Percentiles rank a stretch among this genome's conserved stretches.
Conservation (phyloP, 306 rosid species). For the Clitoria ternatea region DNA sequence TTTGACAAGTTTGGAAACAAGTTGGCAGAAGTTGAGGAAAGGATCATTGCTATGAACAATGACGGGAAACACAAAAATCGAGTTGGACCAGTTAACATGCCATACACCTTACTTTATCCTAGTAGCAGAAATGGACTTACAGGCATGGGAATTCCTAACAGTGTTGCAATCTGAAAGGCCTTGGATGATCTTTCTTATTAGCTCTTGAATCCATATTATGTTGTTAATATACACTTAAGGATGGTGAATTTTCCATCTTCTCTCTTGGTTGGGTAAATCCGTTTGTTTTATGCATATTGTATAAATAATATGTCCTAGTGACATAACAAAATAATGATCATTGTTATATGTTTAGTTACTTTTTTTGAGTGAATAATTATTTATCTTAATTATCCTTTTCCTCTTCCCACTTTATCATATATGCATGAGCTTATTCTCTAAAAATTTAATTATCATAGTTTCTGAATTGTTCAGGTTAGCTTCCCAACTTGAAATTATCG, state of each 20-base stretch:
- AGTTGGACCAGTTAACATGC: conserved; percentile 59
- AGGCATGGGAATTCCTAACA: conserved; percentile 85
- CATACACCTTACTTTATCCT: conserved; percentile 72
- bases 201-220: neutral
- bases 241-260: neutral
- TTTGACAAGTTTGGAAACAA: conserved; percentile 49
- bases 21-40: conserved; percentile 47
- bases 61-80: conserved; percentile 53
- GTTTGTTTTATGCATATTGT: neutral
- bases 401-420: no score
- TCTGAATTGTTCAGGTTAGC: no score
- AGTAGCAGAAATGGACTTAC: conserved; percentile 55
- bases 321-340: neutral
- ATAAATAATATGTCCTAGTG: neutral
- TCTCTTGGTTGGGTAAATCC: neutral
- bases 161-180: conserved; percentile 55
- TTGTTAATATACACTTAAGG: neutral
- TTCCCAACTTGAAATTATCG: no score
- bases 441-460: no score
- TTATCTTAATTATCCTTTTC: no score
- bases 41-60: conserved; percentile 39
- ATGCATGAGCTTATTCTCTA: no score
- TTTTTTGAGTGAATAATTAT: no score
- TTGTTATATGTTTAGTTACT: no score
- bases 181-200: neutral